These are phyloP conservation scores for Citrus inodora DNA, from an alignment of 345 rosid genomes.

Conservation along the genomic window DNA sequence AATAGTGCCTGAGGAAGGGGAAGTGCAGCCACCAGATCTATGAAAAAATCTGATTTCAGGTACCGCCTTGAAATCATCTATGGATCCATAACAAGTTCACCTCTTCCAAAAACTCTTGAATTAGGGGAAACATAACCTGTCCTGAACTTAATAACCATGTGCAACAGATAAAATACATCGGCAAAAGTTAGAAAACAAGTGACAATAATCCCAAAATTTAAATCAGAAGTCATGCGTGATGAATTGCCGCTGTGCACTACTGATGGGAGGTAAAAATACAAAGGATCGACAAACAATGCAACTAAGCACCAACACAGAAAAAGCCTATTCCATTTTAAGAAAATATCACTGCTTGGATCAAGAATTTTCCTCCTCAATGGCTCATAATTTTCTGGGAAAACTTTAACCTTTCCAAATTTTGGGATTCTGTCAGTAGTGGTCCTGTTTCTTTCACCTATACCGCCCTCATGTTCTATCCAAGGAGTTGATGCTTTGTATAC, in stretches of 20 bases:
- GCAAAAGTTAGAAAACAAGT: slow-evolving; percentile 72
- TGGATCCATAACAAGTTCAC: slow-evolving; percentile 76
- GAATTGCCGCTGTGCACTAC: slow-evolving; percentile 39
- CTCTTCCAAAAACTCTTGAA: slow-evolving; percentile 80
- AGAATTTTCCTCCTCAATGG: slow-evolving; percentile 45
- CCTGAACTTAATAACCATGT: slow-evolving; percentile 60
- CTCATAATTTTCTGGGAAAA: slow-evolving; percentile 53
- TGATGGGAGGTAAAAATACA: slow-evolving; percentile 76
- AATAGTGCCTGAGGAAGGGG: slow-evolving; percentile 78
- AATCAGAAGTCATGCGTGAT: slow-evolving; percentile 54
- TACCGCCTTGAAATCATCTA: slow-evolving; percentile 58
- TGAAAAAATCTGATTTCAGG: slow-evolving; percentile 60
- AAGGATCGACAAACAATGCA: slow-evolving; percentile 80
- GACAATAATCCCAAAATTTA: slow-evolving; percentile 62
- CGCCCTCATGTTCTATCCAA: slow-evolving; percentile 32
- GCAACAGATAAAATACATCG: slow-evolving; percentile 59
- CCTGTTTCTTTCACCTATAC: slow-evolving; percentile 16
- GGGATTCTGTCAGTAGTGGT: slow-evolving; percentile 18
- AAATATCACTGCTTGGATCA: slow-evolving; percentile 65
- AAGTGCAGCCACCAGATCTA: slow-evolving; percentile 66
- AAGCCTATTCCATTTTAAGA: slow-evolving; percentile 60
- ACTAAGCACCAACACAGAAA: slow-evolving; percentile 75
- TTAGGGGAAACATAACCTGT: slow-evolving; percentile 77
- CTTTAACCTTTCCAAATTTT: slow-evolving; percentile 48
- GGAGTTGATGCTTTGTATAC: slow-evolving; percentile 40